Conservation (phyloP, 2,329 filamentous ascomycete species). For the Ceratocystiopsis sp. region DNA sequence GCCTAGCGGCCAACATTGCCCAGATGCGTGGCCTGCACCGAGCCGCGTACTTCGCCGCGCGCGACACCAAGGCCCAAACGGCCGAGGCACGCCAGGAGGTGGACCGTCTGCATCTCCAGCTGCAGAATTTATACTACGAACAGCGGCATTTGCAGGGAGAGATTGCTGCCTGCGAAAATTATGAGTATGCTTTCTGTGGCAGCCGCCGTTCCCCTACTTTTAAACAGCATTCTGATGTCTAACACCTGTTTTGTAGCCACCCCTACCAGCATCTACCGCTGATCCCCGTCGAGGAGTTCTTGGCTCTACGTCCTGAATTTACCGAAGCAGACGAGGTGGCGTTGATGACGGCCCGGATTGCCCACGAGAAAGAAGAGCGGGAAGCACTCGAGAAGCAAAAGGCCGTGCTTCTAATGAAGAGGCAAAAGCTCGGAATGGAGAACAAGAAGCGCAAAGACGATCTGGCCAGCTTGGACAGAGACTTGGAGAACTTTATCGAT, state of each 20-base stretch:
- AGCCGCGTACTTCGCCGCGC: constrained; percentile 60
- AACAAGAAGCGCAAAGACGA: constrained; percentile 93
- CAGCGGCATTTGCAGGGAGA: constrained; percentile 81
- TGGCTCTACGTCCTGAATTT: constrained; percentile 59
- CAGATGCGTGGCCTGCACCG: constrained; percentile 72
- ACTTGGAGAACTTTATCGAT: constrained; percentile 87
- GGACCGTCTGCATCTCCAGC: constrained; percentile 74
- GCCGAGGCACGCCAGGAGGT: constrained; percentile 81
- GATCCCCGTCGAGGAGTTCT: constrained; percentile 67
- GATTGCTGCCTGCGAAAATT: constrained; percentile 77
- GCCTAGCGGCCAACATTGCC: constrained; percentile 60
- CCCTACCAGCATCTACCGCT: constrained; percentile 76
- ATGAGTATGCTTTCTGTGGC: constrained; percentile 47
- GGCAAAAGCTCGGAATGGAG: constrained; percentile 44
- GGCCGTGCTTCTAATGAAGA: constrained; percentile 53
- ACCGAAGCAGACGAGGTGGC: constrained; percentile 56
- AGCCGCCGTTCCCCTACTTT: too few species aligned
- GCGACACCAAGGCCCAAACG: constrained; percentile 73
- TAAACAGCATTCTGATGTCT: too few species aligned
- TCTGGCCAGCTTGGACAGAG: constrained; percentile 74
- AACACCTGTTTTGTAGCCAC: constrained; percentile 37
- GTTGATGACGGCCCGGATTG: constrained; percentile 77
- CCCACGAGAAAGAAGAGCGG: constrained; percentile 74
- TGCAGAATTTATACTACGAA: constrained; percentile 95
- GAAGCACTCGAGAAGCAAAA: constrained; percentile 73